Conservation (phyloP, 2,329 filamentous ascomycete species). For the Aspergillus novoparasiticus region DNA sequence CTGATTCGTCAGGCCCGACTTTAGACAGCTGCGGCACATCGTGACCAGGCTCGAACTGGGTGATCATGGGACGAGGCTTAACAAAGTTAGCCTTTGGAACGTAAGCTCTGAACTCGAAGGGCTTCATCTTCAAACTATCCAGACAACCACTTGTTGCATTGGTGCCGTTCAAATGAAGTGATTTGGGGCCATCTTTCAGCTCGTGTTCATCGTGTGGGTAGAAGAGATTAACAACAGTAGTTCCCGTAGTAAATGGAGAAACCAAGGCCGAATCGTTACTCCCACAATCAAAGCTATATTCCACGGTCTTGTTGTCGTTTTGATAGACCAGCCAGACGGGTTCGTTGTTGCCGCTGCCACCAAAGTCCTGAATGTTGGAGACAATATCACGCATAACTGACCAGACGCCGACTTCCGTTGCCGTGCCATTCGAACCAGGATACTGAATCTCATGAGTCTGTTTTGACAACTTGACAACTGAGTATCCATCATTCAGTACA, state of each 20-base stretch:
- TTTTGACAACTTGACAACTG: conserved; percentile 59
- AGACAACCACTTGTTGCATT: conserved; percentile 59
- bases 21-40: conserved; percentile 59
- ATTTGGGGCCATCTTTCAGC: conserved; percentile 50
- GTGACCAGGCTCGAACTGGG: conserved; percentile 63
- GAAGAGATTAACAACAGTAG: conserved; percentile 64
- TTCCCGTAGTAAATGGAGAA: conserved; percentile 57
- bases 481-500: conserved; percentile 62
- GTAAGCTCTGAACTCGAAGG: conserved; percentile 63
- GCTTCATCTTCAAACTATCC: conserved; percentile 52
- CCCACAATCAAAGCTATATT: conserved; percentile 62
- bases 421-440: conserved; percentile 55
- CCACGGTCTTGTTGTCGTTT: conserved; percentile 50
- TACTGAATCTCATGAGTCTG: conserved; percentile 55
- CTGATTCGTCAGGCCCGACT: conserved; percentile 41
- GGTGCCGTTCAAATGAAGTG: conserved; percentile 52
- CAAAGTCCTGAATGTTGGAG: conserved; percentile 56
- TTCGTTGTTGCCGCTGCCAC: conserved; percentile 46
- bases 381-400: conserved; percentile 58
- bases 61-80: conserved; percentile 59
- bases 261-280: conserved; percentile 54
- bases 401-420: conserved; percentile 63
- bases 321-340: conserved; percentile 50
- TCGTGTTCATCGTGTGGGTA: conserved; percentile 61
- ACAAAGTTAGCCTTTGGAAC: conserved; percentile 57